Percentiles rank a stretch among this genome's conserved stretches.
phyloP scores from a whole-genome alignment of 352 stramenopile species.

The Pythium periplocum region DNA sequence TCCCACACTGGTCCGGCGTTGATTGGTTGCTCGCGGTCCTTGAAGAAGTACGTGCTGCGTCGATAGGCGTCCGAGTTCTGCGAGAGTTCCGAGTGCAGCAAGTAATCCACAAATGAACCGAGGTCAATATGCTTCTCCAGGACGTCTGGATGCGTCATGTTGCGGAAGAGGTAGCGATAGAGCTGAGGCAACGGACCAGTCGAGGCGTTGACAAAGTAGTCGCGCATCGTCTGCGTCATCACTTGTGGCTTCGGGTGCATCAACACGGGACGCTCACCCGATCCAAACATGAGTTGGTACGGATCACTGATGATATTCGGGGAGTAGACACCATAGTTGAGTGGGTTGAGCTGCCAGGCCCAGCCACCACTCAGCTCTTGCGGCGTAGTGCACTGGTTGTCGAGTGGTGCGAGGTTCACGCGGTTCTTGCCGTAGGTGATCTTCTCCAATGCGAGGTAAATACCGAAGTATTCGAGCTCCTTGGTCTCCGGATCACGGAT shows the following conservation, averaged over 20 bases:
- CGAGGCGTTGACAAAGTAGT: conserved; percentile 18
- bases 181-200: conserved; percentile 19
- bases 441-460: conserved; percentile 38
- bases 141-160: conserved; percentile 14
- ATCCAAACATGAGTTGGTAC: conserved; percentile 22
- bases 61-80: conserved; percentile 23
- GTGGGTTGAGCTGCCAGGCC: conserved; percentile 23
- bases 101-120: conserved; percentile 24
- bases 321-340: conserved; percentile 21
- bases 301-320: conserved; percentile 21
- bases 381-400: not conserved
- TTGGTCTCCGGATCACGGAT: conserved; percentile 29
- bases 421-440: conserved; percentile 18
- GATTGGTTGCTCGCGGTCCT: conserved; percentile 20
- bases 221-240: conserved; percentile 20
- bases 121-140: conserved; percentile 21
- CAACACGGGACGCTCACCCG: conserved; percentile 15
- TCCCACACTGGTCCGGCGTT: conserved; percentile 17
- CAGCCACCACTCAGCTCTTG: conserved; percentile 18
- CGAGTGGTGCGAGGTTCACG: conserved; percentile 10
- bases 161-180: conserved; percentile 19
- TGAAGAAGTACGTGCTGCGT: conserved; percentile 24
- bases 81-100: conserved; percentile 22
- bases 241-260: conserved; percentile 10
- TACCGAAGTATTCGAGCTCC: conserved; percentile 41